A percentile compares a stretch with the other conserved stretches of the same genome.
phyloP scores from a whole-genome alignment of 2,329 filamentous ascomycete species.

The Verticillium nubilum region DNA sequence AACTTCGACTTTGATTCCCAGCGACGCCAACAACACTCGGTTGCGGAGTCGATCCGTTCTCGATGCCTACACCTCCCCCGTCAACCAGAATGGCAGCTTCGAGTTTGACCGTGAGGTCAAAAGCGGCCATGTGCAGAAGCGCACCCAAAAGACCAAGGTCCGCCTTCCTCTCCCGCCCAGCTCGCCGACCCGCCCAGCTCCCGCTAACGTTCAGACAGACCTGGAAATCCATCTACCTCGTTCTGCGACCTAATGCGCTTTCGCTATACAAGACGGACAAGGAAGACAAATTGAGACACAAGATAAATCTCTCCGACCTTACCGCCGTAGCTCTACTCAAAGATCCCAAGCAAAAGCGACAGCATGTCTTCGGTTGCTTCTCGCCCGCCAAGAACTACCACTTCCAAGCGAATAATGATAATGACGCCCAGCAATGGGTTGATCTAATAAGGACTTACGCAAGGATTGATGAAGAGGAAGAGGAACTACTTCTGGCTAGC shows the following conservation, averaged over 20 bases:
- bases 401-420: constrained; percentile 67
- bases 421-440: constrained; percentile 84
- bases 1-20: constrained; percentile 9
- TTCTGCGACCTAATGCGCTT: constrained; percentile 82
- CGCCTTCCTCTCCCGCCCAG: constrained; percentile 9
- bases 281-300: constrained; percentile 83
- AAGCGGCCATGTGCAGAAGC: constrained; percentile 77
- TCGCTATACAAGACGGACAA: constrained; percentile 91
- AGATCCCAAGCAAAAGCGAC: constrained; percentile 80
- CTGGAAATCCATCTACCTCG: constrained; percentile 87
- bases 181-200: neutral
- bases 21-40: constrained; percentile 18
- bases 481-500: constrained; percentile 71
- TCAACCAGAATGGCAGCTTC: constrained; percentile 93
- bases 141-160: constrained; percentile 92
- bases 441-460: constrained; percentile 72
- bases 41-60: constrained; percentile 38
- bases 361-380: constrained; percentile 88
- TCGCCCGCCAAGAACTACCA: constrained; percentile 89
- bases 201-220: constrained; percentile 43
- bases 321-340: constrained; percentile 86
- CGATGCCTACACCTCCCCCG: constrained; percentile 67
- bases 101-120: constrained; percentile 94
- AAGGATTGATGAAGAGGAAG: constrained; percentile 81
- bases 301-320: constrained; percentile 82